These are phyloP conservation scores for Geotrichum ghanense DNA, from an alignment of 805 yeast genomes.

Conservation along the genomic window DNA sequence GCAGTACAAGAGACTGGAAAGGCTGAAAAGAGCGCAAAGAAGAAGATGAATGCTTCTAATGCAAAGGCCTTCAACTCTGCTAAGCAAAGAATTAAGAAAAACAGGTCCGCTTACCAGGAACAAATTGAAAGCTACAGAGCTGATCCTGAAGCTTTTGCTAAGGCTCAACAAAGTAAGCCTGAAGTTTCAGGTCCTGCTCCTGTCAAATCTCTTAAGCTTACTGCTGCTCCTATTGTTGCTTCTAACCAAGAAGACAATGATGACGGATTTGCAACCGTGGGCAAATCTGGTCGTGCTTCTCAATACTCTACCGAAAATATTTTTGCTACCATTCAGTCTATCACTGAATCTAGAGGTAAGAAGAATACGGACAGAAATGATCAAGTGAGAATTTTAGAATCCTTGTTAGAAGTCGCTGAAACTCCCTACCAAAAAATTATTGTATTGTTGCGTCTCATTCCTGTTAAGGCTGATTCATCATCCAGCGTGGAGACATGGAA, in stretches of 20 bases:
- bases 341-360: slow-evolving; percentile 89
- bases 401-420: slow-evolving; percentile 37
- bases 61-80: slow-evolving; percentile 80
- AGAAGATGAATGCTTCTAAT: slow-evolving; percentile 70
- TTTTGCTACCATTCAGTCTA: slow-evolving; percentile 59
- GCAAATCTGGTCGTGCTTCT: slow-evolving; percentile 27
- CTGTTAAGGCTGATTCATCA: slow-evolving; percentile 76
- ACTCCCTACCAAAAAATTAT: slow-evolving; percentile 67
- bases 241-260: slow-evolving; percentile 28
- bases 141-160: slow-evolving; percentile 65
- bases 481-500: slow-evolving; percentile 81
- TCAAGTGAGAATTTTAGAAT: slow-evolving; percentile 64
- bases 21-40: slow-evolving; percentile 42
- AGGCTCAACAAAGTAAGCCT: slow-evolving; percentile 22
- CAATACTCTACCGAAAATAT: slow-evolving; percentile 36
- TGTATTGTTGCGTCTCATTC: slow-evolving; percentile 69
- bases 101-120: slow-evolving; percentile 53
- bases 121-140: slow-evolving; percentile 49
- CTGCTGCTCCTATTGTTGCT: slow-evolving; percentile 22
- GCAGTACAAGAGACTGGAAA: slow-evolving; percentile 41
- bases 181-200: slow-evolving; percentile 13
- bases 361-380: slow-evolving; percentile 78
- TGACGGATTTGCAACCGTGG: slow-evolving; percentile 29
- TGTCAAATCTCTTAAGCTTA: slow-evolving; percentile 21
- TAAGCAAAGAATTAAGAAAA: slow-evolving; percentile 80